Evolutionary conservation across 2,329 filamentous ascomycete species (phyloP).

Genomic region (Neopestalotiopsis sp.): DNA sequence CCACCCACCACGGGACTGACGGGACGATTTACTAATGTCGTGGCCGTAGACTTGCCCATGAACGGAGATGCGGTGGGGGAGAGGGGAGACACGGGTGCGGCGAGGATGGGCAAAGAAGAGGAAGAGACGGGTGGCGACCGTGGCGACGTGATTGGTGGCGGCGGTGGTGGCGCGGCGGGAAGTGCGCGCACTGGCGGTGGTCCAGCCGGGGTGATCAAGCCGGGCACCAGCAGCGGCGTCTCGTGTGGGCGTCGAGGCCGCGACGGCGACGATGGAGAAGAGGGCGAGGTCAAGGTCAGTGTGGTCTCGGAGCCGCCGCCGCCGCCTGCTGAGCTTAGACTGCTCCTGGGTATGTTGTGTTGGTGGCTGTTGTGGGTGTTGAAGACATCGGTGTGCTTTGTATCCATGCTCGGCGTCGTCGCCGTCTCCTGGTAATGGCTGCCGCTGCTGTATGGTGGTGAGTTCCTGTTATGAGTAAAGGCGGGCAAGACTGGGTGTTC

Average conservation of each 20-base stretch:
- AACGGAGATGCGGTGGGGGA: conserved; percentile 26
- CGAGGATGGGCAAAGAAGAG: not conserved
- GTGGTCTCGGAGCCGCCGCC: not conserved
- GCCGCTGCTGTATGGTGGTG: conserved; percentile 34
- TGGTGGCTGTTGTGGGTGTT: not conserved
- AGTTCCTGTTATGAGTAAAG: conserved; percentile 35
- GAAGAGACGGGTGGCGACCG: conserved; percentile 3
- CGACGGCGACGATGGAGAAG: conserved; percentile 24
- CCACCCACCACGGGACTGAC: not conserved
- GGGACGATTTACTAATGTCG: conserved; percentile 1
- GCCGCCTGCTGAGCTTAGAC: not conserved
- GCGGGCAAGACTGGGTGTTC: conserved; percentile 40
- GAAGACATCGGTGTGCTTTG: not conserved
- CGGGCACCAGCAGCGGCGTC: conserved; percentile 41
- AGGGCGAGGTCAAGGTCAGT: not conserved
- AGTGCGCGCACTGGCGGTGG: conserved; percentile 52
- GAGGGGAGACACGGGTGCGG: conserved; percentile 28
- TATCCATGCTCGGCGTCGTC: conserved; percentile 19
- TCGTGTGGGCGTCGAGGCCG: conserved; percentile 43
- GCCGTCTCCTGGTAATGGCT: conserved; percentile 24
- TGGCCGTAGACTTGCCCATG: too few relatives aligned
- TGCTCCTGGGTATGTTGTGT: not conserved
- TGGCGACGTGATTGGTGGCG: conserved; percentile 21
- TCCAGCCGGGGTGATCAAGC: conserved; percentile 39
- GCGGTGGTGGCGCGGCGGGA: conserved; percentile 28